Evolutionary conservation across 306 rosid species (phyloP).

Genomic region (Geum urbanum): DNA sequence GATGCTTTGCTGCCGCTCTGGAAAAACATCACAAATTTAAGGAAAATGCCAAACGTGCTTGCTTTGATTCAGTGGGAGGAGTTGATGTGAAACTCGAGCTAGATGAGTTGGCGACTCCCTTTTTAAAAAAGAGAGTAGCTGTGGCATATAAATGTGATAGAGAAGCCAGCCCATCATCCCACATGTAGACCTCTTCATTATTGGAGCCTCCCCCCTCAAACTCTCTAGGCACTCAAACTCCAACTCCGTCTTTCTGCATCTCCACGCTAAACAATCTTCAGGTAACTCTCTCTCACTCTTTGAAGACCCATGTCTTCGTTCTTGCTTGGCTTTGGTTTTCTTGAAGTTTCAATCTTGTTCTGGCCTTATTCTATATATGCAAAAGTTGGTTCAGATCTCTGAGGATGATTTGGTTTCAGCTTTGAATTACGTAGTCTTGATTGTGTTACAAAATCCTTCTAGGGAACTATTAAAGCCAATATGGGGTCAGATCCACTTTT

Average conservation of each 20-base stretch:
- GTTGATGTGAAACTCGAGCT: constrained; percentile 36
- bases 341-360: neutral
- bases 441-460: neutral
- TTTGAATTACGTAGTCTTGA: constrained; percentile 4
- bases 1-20: constrained; percentile 32
- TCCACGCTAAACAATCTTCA: constrained; percentile 12
- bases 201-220: constrained; percentile 14
- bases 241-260: constrained; percentile 10
- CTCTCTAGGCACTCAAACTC: neutral
- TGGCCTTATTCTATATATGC: neutral
- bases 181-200: constrained; percentile 24
- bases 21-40: constrained; percentile 7
- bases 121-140: constrained; percentile 16
- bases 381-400: constrained; percentile 6
- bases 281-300: constrained; percentile 36
- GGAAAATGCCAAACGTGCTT: constrained; percentile 43
- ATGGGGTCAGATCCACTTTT: constrained; percentile 1
- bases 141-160: constrained; percentile 15
- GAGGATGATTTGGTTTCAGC: neutral
- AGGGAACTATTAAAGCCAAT: neutral
- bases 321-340: neutral
- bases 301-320: neutral
- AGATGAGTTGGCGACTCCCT: constrained; percentile 66
- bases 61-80: constrained; percentile 66
- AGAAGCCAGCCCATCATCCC: constrained; percentile 46